A percentile compares a stretch with the other conserved stretches of the same genome.
Conservation (phyloP, 345 rosid species). For the Tarenaya hassleriana region DNA sequence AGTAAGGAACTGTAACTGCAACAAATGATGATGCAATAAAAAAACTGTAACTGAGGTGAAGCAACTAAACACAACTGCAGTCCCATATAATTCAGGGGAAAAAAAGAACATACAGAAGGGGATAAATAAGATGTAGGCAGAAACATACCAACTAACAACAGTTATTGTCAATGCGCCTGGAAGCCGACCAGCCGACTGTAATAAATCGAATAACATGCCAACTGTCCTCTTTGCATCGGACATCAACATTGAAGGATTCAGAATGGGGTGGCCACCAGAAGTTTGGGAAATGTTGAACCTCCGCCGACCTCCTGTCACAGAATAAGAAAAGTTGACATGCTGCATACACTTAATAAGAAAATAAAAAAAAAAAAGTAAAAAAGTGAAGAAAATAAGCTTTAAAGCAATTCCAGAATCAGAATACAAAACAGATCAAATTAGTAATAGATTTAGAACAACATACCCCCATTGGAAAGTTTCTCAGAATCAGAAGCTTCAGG, state of each 20-base stretch:
- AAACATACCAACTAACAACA: constrained; percentile 77
- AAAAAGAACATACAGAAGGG: neutral
- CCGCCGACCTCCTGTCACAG: constrained; percentile 45
- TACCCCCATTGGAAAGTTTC: constrained; percentile 56
- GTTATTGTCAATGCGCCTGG: constrained; percentile 66
- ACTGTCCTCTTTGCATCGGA: constrained; percentile 63
- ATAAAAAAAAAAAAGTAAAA: constrained; percentile 14
- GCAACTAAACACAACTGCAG: constrained; percentile 5
- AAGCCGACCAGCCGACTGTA: constrained; percentile 49
- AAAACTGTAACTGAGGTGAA: constrained; percentile 14
- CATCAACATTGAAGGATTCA: constrained; percentile 54
- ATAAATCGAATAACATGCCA: constrained; percentile 48
- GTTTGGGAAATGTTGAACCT: constrained; percentile 70
- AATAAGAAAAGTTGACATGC: constrained; percentile 19
- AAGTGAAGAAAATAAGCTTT: constrained; percentile 12
- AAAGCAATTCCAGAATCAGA: constrained; percentile 3
- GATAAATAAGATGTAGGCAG: constrained; percentile 19
- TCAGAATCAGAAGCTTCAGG: constrained; percentile 58
- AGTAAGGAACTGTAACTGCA: constrained; percentile 5
- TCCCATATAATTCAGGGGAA: no score
- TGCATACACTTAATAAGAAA: neutral
- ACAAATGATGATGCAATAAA: constrained; percentile 3
- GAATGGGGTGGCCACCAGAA: constrained; percentile 56
- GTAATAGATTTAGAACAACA: constrained; percentile 10
- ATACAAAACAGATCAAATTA: neutral